Base-by-base conservation (phyloP, 2,329 filamentous ascomycete genomes). In the Ophiostoma angusticollis region DNA sequence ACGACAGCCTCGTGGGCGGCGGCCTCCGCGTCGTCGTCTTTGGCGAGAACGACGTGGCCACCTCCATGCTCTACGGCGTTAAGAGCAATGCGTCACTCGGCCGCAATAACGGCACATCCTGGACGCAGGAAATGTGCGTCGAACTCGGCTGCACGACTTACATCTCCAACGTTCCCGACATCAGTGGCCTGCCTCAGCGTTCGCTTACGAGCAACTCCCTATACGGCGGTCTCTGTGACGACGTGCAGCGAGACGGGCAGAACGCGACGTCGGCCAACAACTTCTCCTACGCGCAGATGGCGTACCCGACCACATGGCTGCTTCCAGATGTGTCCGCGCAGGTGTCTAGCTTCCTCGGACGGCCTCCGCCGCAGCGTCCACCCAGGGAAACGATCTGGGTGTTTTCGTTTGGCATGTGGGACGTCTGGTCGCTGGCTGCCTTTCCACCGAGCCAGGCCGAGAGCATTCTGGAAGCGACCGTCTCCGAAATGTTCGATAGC, bases 321-420 rank as follows among this genome's bases (percentile, higher is more conserved):
- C 51, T 58, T 1, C 55, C 59, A 12, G 68, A 72, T 41, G 48
- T 73, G 9, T 47, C 55, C 14, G 50, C 54, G 3, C 69, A 73
- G 45, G 50, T 73, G 3, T 49, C 58, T 23, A 43, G 47, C 2
- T 73, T 72, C 37, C 58, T 73, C n/a, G 49, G 56, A 6, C 56
- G 54, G 30, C 53, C 61, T 2, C 51, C 50, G 16, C 55, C 59
- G 0, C 44, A 46, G 3, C 42, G 45, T 1, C 42, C 58, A 0
- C 59, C 65, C 6, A 55, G 55, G n/a, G 64, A 71, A 43, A 72
- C 69, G 0, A 47, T 72, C 12, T 72, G 65, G 64, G 54, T 72
- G 12, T 67, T 73, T 39, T 64, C 58, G 9, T 62, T 71, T 39
- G 69, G 69, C n/a, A 63, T 62, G 22, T 72, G 68, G 68, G 69